phyloP scores from a whole-genome alignment of 768 basidiomycete genomes.

The Lactifluus rugatus region DNA sequence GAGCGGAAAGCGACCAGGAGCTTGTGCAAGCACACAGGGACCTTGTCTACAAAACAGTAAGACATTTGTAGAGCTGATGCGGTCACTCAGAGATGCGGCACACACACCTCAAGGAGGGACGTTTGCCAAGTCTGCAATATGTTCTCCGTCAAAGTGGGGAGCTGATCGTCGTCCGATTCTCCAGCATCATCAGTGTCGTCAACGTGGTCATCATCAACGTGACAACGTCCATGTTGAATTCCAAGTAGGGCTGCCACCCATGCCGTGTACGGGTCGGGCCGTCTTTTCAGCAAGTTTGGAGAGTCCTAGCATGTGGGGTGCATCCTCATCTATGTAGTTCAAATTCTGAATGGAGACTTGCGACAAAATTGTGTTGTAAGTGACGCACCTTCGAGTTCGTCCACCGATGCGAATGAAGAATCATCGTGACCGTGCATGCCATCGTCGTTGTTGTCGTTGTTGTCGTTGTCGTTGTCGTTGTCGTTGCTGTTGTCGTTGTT shows the following conservation, averaged over 20 bases:
- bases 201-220: conserved; percentile 28
- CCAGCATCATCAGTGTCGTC: conserved; percentile 37
- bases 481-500: no score
- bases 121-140: conserved; percentile 81
- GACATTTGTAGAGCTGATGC: not conserved
- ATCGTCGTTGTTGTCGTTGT: no score
- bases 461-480: no score
- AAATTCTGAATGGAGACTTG: not conserved
- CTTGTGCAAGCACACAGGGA: conserved; percentile 78
- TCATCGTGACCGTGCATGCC: conserved; percentile 43
- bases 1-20: conserved; percentile 85
- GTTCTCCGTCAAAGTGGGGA: conserved; percentile 55
- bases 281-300: conserved; percentile 87
- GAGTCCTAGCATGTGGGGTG: conserved; percentile 68
- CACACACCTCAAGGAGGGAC: conserved; percentile 71
- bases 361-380: not conserved
- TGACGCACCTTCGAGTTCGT: conserved; percentile 60
- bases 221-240: conserved; percentile 51
- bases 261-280: conserved; percentile 99
- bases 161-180: conserved; percentile 34
- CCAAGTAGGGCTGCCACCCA: conserved; percentile 80
- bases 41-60: conserved; percentile 46
- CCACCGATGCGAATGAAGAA: conserved; percentile 65
- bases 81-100: not conserved
- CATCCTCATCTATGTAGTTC: conserved; percentile 49